Base-by-base conservation (phyloP, 345 rosid genomes). In the Anastatica hierochuntica region DNA sequence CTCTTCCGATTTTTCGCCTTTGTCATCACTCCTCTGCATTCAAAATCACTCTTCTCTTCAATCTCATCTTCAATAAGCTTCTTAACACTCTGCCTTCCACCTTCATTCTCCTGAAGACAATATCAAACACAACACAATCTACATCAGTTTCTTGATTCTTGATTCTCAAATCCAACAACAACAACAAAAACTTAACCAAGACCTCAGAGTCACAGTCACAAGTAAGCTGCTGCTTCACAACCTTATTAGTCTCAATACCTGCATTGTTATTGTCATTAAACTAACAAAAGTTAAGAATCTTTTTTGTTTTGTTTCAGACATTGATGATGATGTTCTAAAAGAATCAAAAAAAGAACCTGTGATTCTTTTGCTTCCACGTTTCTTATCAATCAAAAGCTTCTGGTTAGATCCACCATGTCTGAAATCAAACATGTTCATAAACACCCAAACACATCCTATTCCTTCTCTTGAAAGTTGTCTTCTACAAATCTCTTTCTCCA, bases 1-100 rank as follows among this genome's bases (percentile, higher is more conserved):
- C 72, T 71, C 77, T 64, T 90, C 23, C 59, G 49, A 58, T 35
- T 74, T 75, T 68, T 80, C 43, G 43, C 67, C 59, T 39, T 72
- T 10, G 16, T n/a, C n/a, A n/a, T 66, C 16, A 9, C 44, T 64
- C 53, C 71, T 56, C 69, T 85, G 46, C 53, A 63, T 49, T 73
- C 80, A 11, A 49, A 46, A 51, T 53, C 66, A 31, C 71, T 24
- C 68, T 78, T 79, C 31, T 64, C 69, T 58, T 73, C 75, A 16
- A 79, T 79, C 67, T 88, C 99, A 42, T 83, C 94, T 62, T 94
- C 97, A 14, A 85, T 84, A 53, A 88, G 92, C 54, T 67, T 77
- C 81, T 85, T 88, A 58, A 94, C 85, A 66, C 89, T 81, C 45
- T 15, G 61, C 48, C 18, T 46, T 18, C 10, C 71, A 63, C 64